Evolutionary conservation across 73 alveolate species (phyloP), one percentile per base, ranked within the genome.

Genomic region (Stentor roeselii): DNA sequence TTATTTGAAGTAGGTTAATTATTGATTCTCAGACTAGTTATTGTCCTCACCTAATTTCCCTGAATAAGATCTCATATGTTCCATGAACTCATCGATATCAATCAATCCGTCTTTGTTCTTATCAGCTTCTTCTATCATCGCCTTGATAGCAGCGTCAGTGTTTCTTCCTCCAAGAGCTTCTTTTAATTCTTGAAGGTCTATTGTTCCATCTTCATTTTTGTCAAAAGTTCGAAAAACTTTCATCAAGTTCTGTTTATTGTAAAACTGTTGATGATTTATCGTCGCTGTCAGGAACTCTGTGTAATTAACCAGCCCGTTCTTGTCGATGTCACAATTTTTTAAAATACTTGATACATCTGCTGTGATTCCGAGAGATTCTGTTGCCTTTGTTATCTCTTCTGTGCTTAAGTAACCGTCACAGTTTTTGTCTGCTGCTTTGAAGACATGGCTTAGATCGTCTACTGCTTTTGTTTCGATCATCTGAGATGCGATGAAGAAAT

Each of bases 251-350:
- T 50, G 6, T 50, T 21, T 6, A 50, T 21, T 11, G 21, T 50
- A 50, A 50, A 21, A 6, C 21, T 50, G 6, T 11, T 50, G 6
- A 11, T 50, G 6, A 50, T 50, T 50, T 11, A 50, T 21, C 21
- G 67, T 50, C 6, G 67, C 67, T 11, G 67, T 50, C 67, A 50
- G 21, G 67, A 50, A 50, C 67, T 50, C 67, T 50, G 67, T 11
- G 21, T 50, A 50, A 21, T 50, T 50, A 11, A 50, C 21, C 6
- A 50, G 67, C 67, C 67, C 67, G 21, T 50, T 50, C 21, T 50
- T 50, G 21, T 50, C 67, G 21, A 21, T 50, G 21, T 50, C 67
- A 50, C 67, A 50, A 11, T 50, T 6, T 50, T 50, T 50, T 21
- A 50, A 11, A 50, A 50, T 50, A 6, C 21, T 21, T 50, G 6